Percentiles rank a stretch among this genome's conserved stretches.
phyloP scores from a whole-genome alignment of 805 yeast species.

The Myxozyma nipponensis region DNA sequence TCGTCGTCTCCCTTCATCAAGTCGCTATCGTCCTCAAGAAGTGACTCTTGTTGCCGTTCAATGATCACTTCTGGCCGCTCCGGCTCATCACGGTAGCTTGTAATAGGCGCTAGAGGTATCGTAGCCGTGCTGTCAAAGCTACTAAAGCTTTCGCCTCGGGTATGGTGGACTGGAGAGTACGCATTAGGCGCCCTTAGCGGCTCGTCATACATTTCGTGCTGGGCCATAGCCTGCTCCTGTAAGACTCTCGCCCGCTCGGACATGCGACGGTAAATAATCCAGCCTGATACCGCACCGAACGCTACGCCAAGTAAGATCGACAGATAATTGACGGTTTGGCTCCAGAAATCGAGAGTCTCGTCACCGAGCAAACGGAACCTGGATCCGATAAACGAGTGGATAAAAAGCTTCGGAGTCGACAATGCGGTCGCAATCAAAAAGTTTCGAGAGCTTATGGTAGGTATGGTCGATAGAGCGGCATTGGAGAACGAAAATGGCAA shows the following conservation, averaged over 20 bases:
- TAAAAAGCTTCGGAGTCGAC: slow-evolving; percentile 61
- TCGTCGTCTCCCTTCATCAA: no score
- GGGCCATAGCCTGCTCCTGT: slow-evolving; percentile 7
- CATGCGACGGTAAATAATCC: slow-evolving; percentile 23
- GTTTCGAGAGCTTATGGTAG: slow-evolving; percentile 58
- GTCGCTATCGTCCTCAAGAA: no score
- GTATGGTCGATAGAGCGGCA: slow-evolving; percentile 88
- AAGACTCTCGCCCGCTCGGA: slow-evolving; percentile 16
- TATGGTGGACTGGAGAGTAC: background rate
- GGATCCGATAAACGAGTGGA: slow-evolving; percentile 27
- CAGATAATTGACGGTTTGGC: slow-evolving; percentile 16
- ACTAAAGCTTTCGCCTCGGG: background rate
- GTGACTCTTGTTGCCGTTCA: no score
- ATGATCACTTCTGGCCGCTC: no score
- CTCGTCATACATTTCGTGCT: slow-evolving; percentile 7
- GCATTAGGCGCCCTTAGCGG: slow-evolving; percentile 9
- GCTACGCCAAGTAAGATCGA: slow-evolving; percentile 15
- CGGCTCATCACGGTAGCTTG: no score
- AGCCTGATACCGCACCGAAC: slow-evolving; percentile 22
- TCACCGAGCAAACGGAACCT: slow-evolving; percentile 22
- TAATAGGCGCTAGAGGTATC: no score
- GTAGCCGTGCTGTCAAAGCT: background rate
- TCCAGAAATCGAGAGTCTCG: slow-evolving; percentile 12
- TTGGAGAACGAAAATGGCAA: slow-evolving; percentile 88
- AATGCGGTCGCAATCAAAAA: slow-evolving; percentile 68